phyloP scores from a whole-genome alignment of 2,329 filamentous ascomycete species.

The Beauveria sp. region DNA sequence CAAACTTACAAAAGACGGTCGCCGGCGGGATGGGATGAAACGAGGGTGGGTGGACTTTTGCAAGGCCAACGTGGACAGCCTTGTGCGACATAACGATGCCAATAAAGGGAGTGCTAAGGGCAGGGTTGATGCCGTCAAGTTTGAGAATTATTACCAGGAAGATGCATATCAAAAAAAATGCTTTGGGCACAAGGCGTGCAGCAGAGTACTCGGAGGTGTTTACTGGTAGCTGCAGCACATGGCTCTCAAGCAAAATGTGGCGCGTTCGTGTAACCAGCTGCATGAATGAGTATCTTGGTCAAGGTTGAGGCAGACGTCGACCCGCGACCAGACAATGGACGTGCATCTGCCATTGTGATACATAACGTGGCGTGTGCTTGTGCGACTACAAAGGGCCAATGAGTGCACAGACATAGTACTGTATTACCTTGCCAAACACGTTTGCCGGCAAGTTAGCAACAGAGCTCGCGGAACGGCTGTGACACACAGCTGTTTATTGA shows the following conservation, averaged over 20 bases:
- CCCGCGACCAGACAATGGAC: conserved; percentile 1
- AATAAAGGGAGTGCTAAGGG: not conserved
- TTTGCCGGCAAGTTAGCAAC: not conserved
- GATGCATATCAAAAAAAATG: not conserved
- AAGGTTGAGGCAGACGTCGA: not conserved
- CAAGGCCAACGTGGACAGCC: not conserved
- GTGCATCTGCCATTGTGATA: not conserved
- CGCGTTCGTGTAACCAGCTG: not conserved
- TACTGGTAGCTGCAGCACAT: not conserved
- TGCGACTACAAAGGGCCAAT: not conserved
- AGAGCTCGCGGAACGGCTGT: not conserved
- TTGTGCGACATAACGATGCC: not conserved
- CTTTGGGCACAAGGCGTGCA: no score
- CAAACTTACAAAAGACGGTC: not conserved
- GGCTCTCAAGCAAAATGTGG: not conserved
- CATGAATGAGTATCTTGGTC: not conserved
- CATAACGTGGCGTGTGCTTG: not conserved
- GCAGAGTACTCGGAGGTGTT: not conserved
- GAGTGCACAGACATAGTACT: not conserved
- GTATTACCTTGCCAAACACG: not conserved
- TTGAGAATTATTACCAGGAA: not conserved
- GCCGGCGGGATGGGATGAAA: not conserved
- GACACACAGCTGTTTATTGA: no score
- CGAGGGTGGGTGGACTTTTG: not conserved
- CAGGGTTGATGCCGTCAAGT: not conserved